Evolutionary conservation across 805 yeast species (phyloP).

Genomic region (Yarrowia sp.): DNA sequence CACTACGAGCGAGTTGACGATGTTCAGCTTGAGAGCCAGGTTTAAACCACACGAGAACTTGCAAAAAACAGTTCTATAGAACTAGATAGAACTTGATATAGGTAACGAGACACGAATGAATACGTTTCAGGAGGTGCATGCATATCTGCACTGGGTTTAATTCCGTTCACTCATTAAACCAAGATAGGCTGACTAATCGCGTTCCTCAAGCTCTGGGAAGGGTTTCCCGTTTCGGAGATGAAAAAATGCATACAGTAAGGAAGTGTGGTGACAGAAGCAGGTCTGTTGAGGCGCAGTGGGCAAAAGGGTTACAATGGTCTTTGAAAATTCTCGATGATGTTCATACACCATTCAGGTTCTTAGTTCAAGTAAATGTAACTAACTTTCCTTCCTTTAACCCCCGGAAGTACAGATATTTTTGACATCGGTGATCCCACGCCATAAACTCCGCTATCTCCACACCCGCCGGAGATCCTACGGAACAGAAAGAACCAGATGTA

Average conservation of each 20-base stretch:
- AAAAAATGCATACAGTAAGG: not conserved
- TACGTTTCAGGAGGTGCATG: not conserved
- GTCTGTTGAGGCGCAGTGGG: not conserved
- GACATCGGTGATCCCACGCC: not conserved
- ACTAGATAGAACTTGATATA: not conserved
- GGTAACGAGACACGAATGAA: not conserved
- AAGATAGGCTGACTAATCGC: slow-evolving; percentile 1
- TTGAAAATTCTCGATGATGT: no score
- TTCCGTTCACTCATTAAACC: not conserved
- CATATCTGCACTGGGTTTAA: not conserved
- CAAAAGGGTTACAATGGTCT: no score
- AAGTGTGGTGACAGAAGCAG: not conserved
- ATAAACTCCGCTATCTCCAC: not conserved
- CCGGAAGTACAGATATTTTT: no score
- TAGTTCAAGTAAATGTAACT: no score
- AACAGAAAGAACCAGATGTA: not conserved
- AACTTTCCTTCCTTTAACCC: no score
- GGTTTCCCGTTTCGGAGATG: slow-evolving; percentile 9
- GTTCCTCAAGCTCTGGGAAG: not conserved
- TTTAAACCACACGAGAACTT: not conserved
- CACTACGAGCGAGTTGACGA: slow-evolving; percentile 20
- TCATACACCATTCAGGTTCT: no score
- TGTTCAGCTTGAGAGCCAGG: slow-evolving; percentile 21
- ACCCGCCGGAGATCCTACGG: slow-evolving; percentile 15
- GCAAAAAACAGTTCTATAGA: not conserved